Conservation (phyloP, 345 rosid species). For the Erucastrum elatum region DNA sequence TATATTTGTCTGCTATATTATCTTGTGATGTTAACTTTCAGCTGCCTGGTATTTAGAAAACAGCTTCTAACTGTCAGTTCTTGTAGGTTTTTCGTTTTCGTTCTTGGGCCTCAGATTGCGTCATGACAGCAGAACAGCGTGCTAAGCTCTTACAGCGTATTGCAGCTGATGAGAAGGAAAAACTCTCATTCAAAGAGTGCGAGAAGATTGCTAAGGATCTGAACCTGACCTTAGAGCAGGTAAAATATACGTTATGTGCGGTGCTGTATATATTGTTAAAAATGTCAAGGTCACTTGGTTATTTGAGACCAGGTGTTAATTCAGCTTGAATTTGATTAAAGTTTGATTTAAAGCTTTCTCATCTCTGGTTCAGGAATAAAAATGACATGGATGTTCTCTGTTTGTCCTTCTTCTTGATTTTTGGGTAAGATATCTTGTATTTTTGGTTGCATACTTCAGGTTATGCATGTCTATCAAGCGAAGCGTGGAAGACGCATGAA, state of each 20-base stretch:
- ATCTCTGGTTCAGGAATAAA: conserved; percentile 8
- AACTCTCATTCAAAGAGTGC: conserved; percentile 74
- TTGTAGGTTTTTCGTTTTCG: conserved; percentile 69
- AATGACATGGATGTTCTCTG: conserved; percentile 20
- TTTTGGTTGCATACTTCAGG: conserved; percentile 51
- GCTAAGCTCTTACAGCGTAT: conserved; percentile 60
- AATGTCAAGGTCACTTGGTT: conserved; percentile 4
- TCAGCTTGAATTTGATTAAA: conserved; percentile 7
- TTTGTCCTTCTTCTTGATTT: not conserved
- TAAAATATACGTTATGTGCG: conserved; percentile 32
- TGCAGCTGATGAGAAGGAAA: conserved; percentile 44
- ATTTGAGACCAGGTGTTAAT: conserved; percentile 13
- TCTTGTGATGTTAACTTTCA: not conserved
- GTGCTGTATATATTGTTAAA: conserved; percentile 24
- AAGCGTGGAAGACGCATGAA: conserved; percentile 54
- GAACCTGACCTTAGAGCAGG: conserved; percentile 87
- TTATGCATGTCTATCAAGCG: conserved; percentile 72
- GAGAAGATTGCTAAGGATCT: conserved; percentile 80
- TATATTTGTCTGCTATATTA: conserved; percentile 13
- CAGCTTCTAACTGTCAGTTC: conserved; percentile 34
- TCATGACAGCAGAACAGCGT: conserved; percentile 85
- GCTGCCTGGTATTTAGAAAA: conserved; percentile 4
- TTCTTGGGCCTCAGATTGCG: conserved; percentile 74
- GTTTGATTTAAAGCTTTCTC: conserved; percentile 7
- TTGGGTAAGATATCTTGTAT: conserved; percentile 13